phyloP scores from a whole-genome alignment of 306 rosid species.

The Acacia crassicarpa region DNA sequence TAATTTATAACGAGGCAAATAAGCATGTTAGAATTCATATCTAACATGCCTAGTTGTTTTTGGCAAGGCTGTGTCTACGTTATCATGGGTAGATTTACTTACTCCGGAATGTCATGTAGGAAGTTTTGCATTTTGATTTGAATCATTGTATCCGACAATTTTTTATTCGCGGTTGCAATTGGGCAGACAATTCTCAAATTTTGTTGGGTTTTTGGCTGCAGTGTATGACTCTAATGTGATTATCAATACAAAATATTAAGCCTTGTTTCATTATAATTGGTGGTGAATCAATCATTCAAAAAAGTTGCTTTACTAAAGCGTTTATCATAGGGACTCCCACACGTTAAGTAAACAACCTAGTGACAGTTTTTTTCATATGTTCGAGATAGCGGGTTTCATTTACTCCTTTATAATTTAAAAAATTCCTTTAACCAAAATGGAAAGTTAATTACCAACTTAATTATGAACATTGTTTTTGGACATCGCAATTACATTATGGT shows the following conservation, averaged over 20 bases:
- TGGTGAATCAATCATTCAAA: background rate
- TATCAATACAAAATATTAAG: background rate
- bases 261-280: too few relatives aligned
- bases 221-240: background rate
- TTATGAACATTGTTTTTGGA: background rate
- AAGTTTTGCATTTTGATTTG: conserved; percentile 26
- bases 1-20: background rate
- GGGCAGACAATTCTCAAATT: conserved; percentile 2
- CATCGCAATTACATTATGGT: conserved; percentile 11
- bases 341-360: background rate
- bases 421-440: background rate
- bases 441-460: background rate
- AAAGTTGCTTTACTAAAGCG: background rate
- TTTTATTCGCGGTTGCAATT: conserved; percentile 32
- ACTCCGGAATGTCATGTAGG: background rate
- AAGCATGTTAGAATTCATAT: background rate
- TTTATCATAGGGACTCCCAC: background rate
- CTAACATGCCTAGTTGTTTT: background rate
- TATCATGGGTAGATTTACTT: background rate
- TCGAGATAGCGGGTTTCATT: too few relatives aligned
- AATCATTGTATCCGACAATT: conserved; percentile 20
- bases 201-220: background rate
- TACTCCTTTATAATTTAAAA: background rate
- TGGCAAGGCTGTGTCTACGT: background rate
- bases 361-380: too few relatives aligned